Evolutionary conservation across 495 filamentous ascomycete species (phyloP).

Genomic region (Chlorociboria aeruginascens): DNA sequence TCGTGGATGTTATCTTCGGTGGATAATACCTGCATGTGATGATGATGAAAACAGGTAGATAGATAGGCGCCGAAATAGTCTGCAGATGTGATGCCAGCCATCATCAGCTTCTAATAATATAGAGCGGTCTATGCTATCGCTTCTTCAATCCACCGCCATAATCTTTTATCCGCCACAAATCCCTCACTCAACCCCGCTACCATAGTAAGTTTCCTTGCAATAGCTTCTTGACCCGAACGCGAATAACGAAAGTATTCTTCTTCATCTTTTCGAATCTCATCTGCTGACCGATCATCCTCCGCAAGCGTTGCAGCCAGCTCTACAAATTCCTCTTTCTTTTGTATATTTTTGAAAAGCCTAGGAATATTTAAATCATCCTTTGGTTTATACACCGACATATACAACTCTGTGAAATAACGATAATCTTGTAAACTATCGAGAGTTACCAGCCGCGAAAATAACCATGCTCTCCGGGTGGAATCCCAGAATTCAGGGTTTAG

Average conservation of each 20-base stretch:
- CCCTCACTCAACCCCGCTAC: conserved; percentile 1
- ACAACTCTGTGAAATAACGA: conserved; percentile 10
- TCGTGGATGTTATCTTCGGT: too few species aligned
- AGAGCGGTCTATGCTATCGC: too few species aligned
- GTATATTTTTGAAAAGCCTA: conserved; percentile 7
- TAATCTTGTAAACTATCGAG: conserved; percentile 9
- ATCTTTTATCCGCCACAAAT: conserved; percentile 6
- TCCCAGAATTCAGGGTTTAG: conserved; percentile 5
- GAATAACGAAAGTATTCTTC: conserved; percentile 4
- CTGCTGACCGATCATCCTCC: conserved; percentile 1
- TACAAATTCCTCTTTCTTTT: conserved; percentile 4
- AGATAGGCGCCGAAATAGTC: too few species aligned
- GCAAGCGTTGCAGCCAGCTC: conserved; percentile 3
- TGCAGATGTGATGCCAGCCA: too few species aligned
- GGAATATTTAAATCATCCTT: conserved; percentile 7
- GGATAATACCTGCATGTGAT: too few species aligned
- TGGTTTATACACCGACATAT: conserved; percentile 8
- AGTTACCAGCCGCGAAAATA: conserved; percentile 8
- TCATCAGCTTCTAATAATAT: too few species aligned
- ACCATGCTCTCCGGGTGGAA: conserved; percentile 1
- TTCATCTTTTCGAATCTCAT: conserved; percentile 2
- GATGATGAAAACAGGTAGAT: too few species aligned
- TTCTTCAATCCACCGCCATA: conserved; percentile 2
- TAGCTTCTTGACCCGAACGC: conserved; percentile 1
- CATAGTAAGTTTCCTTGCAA: conserved; percentile 4